A percentile compares a stretch with the other conserved stretches of the same genome.
phyloP scores from a whole-genome alignment of 2,329 filamentous ascomycete species.

The Hysterium pulicare region DNA sequence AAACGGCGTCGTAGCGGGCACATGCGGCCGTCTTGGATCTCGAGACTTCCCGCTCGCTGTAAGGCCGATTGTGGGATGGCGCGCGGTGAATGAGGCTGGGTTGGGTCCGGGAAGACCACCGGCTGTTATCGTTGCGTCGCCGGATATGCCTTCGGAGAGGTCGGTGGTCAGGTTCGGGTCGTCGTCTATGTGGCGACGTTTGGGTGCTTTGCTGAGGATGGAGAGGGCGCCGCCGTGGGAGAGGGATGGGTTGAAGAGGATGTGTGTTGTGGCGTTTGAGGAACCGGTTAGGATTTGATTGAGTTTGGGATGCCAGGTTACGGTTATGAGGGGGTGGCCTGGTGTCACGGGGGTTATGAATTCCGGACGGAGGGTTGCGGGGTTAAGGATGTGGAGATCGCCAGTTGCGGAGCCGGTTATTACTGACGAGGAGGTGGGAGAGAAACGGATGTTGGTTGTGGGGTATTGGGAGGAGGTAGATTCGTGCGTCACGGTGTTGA shows the following conservation, averaged over 20 bases:
- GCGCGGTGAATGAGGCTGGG: slow-evolving; percentile 50
- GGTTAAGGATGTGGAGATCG: slow-evolving; percentile 87
- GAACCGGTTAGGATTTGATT: slow-evolving; percentile 96
- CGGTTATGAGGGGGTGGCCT: slow-evolving; percentile 74
- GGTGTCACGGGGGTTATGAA: slow-evolving; percentile 86
- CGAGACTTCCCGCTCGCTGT: slow-evolving; percentile 73
- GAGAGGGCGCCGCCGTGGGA: slow-evolving; percentile 79
- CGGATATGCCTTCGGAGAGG: slow-evolving; percentile 74
- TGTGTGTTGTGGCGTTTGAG: slow-evolving; percentile 81
- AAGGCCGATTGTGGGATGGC: slow-evolving; percentile 68
- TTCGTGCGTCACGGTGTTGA: slow-evolving; percentile 72
- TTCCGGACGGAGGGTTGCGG: slow-evolving; percentile 82
- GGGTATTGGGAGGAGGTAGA: slow-evolving; percentile 83
- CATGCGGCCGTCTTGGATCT: slow-evolving; percentile 80
- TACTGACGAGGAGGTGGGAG: slow-evolving; percentile 77
- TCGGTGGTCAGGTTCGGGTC: slow-evolving; percentile 81
- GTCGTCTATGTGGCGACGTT: slow-evolving; percentile 93
- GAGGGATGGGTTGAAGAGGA: slow-evolving; percentile 84
- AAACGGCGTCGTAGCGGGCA: slow-evolving; percentile 83
- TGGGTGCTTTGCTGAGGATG: slow-evolving; percentile 89
- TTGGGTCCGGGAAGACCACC: slow-evolving; percentile 51
- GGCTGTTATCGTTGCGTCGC: slow-evolving; percentile 69
- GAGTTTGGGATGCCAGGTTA: slow-evolving; percentile 88
- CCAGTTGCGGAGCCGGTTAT: slow-evolving; percentile 85
- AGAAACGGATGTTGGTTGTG: slow-evolving; percentile 85